phyloP scores from a whole-genome alignment of 345 rosid species.

The Moricandia arvensis region DNA sequence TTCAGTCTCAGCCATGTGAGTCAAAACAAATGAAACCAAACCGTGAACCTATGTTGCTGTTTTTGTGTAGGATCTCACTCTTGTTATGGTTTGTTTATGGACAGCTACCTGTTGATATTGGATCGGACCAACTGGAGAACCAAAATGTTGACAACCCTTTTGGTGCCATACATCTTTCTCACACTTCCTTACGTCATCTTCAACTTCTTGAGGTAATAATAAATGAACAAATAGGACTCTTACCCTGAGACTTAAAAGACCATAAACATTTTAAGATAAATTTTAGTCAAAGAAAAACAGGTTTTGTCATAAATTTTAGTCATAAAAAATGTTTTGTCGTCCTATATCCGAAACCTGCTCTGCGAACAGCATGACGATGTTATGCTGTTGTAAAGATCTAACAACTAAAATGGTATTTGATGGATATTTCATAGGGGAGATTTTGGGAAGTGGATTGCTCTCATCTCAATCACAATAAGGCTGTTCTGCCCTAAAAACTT shows the following conservation, averaged over 20 bases:
- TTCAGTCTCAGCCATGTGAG: constrained; percentile 79
- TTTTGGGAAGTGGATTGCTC: constrained; percentile 88
- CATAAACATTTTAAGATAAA: not conserved
- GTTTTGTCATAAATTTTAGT: too few species aligned
- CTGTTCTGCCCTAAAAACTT: constrained; percentile 79
- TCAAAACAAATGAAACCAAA: not conserved
- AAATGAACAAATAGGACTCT: not conserved
- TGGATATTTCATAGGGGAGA: constrained; percentile 56
- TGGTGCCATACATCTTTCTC: constrained; percentile 85
- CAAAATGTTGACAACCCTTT: constrained; percentile 82
- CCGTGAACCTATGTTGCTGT: not conserved
- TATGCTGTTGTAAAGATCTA: not conserved
- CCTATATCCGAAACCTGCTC: not conserved
- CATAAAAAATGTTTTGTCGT: too few species aligned
- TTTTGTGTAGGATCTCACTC: not conserved
- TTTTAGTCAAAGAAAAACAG: not conserved
- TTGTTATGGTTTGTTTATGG: constrained; percentile 13
- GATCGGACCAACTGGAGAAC: constrained; percentile 97
- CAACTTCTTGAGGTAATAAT: constrained; percentile 71
- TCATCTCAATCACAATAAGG: constrained; percentile 60
- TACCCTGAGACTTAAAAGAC: not conserved
- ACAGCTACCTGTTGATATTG: constrained; percentile 76
- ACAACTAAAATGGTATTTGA: not conserved
- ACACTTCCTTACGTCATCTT: constrained; percentile 73
- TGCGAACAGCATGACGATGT: not conserved